Base-by-base conservation (phyloP, 2,329 filamentous ascomycete genomes). In the Bimuria novae-zelandiae region DNA sequence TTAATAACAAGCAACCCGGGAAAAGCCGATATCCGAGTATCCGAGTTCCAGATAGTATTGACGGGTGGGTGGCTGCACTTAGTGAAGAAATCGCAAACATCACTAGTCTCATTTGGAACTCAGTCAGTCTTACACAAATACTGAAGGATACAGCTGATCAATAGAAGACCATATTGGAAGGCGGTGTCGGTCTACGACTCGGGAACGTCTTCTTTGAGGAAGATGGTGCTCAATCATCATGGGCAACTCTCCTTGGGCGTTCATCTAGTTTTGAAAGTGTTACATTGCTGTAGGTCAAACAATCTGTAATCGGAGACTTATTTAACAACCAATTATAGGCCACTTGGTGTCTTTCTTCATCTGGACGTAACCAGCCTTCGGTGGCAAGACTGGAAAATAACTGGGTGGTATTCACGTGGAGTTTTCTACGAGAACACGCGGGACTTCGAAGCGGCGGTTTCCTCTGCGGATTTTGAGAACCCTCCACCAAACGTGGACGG, bases 351-450 rank as follows among this genome's bases (percentile, higher is more conserved):
- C 1, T 73, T 67, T 55, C 67, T 75, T 48, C 69, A 69, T 39
- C 52, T 69, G 17, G 79, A 85, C 55, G 64, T 82, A 1, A 83
- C 80, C 0, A 79, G 80, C 0, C 74, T 79, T 5, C 78, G 84
- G 54, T 76, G 79, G 7, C 71, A 73, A 12, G 69, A 79, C 30
- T 85, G 83, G 83, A 71, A 64, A 12, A 63, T 82, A 0, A 71
- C 76, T 16, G 79, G 79, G 1, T 84, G 82, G 80, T 77, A 81
- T 14, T 84, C 83, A 61, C 79, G 82, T 51, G 77, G 77, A 39
- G 64, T 80, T n/a, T 80, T 80, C 55, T 86, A 84, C 59, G 64
- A 74, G 27, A 78, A 77, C 4, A 79, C 78, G 1, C 73, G 81
- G 16, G 75, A 73, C 3, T 80, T 84, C 64, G 69, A 78, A 29